Evolutionary conservation across 306 rosid genomes (phyloP).

Genomic region (Herpetospermum pedunculosum): DNA sequence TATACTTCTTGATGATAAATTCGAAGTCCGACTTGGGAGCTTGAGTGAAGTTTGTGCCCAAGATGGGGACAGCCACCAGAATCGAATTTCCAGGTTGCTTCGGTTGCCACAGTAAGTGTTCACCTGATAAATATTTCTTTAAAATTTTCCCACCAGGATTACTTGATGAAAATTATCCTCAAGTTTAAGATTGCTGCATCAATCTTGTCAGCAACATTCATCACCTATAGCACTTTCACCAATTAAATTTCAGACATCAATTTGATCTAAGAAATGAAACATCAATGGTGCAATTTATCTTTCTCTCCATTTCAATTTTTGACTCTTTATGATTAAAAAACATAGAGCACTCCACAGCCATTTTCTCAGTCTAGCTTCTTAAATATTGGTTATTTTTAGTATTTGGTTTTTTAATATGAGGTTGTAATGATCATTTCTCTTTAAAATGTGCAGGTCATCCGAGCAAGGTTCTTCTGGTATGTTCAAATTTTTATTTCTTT

Average conservation of each 20-base stretch:
- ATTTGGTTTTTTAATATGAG: background rate
- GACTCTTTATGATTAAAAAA: background rate
- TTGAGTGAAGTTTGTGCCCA: constrained; percentile 61
- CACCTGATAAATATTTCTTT: background rate
- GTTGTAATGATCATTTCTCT: background rate
- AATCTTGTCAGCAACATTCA: background rate
- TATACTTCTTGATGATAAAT: constrained; percentile 89
- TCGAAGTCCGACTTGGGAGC: constrained; percentile 92
- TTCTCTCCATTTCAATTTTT: background rate
- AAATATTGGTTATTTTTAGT: background rate
- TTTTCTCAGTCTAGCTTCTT: background rate
- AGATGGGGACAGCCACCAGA: constrained; percentile 83
- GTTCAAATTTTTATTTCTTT: constrained; percentile 17
- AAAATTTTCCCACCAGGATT: background rate
- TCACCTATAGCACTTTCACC: background rate
- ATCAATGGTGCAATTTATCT: background rate
- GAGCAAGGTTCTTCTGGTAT: constrained; percentile 73
- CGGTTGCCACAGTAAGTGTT: constrained; percentile 57
- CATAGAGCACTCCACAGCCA: background rate
- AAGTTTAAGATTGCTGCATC: background rate
- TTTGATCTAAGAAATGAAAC: background rate
- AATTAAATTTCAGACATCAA: background rate
- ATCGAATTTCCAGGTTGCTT: constrained; percentile 61
- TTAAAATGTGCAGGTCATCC: constrained; percentile 39
- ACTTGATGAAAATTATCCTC: background rate